These are phyloP conservation scores for Monilinia fructigena DNA, from an alignment of 2,329 filamentous ascomycete species.

Conservation along the genomic window DNA sequence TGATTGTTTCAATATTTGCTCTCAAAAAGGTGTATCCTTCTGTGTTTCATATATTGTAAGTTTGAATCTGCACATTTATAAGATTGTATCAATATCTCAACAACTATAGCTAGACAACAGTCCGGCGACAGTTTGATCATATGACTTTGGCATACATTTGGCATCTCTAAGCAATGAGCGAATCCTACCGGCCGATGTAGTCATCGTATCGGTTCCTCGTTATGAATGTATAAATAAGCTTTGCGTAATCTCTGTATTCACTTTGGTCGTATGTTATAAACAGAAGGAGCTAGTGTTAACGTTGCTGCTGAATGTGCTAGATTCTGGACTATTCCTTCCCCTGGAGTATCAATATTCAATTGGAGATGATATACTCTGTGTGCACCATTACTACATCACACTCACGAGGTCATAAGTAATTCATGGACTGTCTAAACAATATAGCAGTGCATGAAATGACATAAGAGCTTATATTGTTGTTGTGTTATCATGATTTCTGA, in stretches of 20 bases:
- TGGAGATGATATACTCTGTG: no score
- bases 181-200: not conserved
- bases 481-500: not conserved
- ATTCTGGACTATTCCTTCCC: not conserved
- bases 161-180: not conserved
- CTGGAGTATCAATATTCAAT: not conserved
- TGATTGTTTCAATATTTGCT: not conserved
- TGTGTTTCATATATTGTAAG: not conserved
- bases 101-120: no score
- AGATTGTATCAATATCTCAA: not conserved
- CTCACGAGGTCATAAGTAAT: not conserved
- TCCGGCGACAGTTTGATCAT: not conserved
- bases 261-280: not conserved
- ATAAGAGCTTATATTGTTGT: not conserved
- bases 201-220: no score
- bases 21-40: not conserved
- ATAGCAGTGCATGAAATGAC: not conserved
- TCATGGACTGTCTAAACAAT: not conserved
- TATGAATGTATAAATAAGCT: not conserved
- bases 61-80: not conserved
- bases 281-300: not conserved
- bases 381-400: not conserved
- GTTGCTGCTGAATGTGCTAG: not conserved
- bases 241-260: not conserved
- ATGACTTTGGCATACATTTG: not conserved